Evolutionary conservation across 192 early-diverging fungal species (phyloP).

Genomic region (Pilaira anomala): DNA sequence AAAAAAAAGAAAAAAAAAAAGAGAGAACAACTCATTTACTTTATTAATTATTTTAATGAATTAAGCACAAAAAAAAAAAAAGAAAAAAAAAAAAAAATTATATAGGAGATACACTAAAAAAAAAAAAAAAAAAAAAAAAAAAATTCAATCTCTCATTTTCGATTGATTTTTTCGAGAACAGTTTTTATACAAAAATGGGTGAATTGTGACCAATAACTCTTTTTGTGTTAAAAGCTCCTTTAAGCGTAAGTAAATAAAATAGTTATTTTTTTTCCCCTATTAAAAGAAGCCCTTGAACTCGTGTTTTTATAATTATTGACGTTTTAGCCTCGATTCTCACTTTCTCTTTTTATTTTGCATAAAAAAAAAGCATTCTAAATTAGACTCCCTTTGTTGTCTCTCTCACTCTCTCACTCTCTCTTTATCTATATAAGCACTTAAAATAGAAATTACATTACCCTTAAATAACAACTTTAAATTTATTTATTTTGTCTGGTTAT

Average conservation of each 20-base stretch:
- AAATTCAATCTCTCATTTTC: no score
- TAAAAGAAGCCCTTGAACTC: not conserved
- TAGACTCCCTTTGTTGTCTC: constrained; percentile 6
- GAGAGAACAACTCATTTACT: no score
- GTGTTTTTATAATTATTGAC: constrained; percentile 11
- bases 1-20: no score
- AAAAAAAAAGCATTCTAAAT: constrained; percentile 14
- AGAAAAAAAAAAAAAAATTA: no score
- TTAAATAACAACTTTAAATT: constrained; percentile 2
- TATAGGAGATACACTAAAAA: no score
- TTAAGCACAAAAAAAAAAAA: no score
- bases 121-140: no score
- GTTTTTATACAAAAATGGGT: not conserved
- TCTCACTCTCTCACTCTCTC: not conserved
- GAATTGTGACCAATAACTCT: no score
- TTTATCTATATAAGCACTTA: not conserved
- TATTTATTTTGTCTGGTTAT: constrained; percentile 2
- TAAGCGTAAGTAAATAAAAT: not conserved
- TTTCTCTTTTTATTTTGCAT: not conserved
- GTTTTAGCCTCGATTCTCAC: constrained; percentile 12
- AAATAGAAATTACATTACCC: not conserved
- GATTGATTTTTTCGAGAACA: not conserved
- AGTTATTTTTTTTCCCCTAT: not conserved
- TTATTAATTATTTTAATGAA: no score
- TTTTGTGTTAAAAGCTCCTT: not conserved